These are phyloP conservation scores for Aspergillus quadricinctus DNA, from an alignment of 2,329 filamentous ascomycete species.

Conservation along the genomic window DNA sequence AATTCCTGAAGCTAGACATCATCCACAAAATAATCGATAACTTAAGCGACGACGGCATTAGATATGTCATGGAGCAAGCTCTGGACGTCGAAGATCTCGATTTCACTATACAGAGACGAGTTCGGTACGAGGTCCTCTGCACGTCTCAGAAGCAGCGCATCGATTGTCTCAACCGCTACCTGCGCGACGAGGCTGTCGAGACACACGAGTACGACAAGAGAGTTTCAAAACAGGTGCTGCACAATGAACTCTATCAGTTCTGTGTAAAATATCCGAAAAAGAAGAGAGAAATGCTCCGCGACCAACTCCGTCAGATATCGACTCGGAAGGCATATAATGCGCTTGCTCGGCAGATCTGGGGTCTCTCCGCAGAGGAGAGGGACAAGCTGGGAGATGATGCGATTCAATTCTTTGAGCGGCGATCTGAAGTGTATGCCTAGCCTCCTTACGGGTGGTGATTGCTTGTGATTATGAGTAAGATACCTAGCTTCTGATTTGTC, in stretches of 20 bases:
- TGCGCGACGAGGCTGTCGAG: background rate
- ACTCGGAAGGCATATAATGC: background rate
- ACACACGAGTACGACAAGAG: no score
- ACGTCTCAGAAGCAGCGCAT: background rate
- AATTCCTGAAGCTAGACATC: background rate
- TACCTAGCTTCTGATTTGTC: background rate
- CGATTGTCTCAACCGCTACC: background rate
- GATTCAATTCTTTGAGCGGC: background rate
- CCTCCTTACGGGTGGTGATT: background rate
- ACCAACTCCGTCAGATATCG: background rate
- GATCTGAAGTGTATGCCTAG: background rate
- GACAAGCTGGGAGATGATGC: background rate
- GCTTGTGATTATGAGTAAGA: background rate
- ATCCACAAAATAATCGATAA: background rate
- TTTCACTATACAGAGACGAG: background rate
- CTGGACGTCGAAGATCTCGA: background rate
- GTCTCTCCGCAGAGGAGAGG: background rate
- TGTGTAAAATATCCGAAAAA: background rate
- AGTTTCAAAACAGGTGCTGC: no score
- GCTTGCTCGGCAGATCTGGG: background rate
- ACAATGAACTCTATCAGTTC: background rate
- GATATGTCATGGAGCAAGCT: background rate
- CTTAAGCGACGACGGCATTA: fast-evolving
- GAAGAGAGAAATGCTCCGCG: background rate
- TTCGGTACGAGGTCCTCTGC: background rate